phyloP scores from a whole-genome alignment of 139 green algal species.

The Micromonas pusilla region DNA sequence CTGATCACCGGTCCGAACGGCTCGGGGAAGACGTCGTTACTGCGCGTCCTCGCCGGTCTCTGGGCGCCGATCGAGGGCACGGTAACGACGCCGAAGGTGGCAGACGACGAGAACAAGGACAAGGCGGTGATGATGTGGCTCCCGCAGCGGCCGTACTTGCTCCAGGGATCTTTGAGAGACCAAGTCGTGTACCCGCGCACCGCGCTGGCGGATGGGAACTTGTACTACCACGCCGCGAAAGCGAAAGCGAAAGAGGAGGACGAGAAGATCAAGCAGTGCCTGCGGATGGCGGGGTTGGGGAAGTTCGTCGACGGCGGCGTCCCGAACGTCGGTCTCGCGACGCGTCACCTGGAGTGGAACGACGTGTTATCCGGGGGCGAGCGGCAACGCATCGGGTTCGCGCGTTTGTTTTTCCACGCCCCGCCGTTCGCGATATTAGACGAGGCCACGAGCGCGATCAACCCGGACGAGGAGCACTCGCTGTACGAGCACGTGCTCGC shows the following conservation, averaged over 20 bases:
- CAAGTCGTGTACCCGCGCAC: constrained; percentile 41
- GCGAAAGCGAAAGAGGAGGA: constrained; percentile 10
- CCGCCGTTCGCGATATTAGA: constrained; percentile 34
- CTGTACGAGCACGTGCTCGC: constrained; percentile 18
- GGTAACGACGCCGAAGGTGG: constrained; percentile 20
- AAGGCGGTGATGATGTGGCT: constrained; percentile 32
- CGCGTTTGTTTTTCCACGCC: constrained; percentile 35
- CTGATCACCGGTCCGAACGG: constrained; percentile 33
- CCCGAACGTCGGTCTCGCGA: constrained; percentile 5
- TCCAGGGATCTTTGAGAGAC: constrained; percentile 43
- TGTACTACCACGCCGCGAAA: background rate
- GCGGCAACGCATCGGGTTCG: constrained; percentile 36
- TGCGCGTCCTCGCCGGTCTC: constrained; percentile 46
- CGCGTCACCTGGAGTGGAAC: constrained; percentile 34
- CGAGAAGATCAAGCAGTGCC: constrained; percentile 12
- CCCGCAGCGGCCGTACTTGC: constrained; percentile 44
- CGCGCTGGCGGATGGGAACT: background rate
- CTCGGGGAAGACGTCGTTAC: constrained; percentile 44
- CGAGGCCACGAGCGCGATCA: constrained; percentile 38
- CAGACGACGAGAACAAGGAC: constrained; percentile 24
- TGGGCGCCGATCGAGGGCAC: constrained; percentile 38
- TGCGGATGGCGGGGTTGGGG: constrained; percentile 16
- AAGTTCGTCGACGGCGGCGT: constrained; percentile 21
- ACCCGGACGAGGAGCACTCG: constrained; percentile 38
- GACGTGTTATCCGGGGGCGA: constrained; percentile 36